These are phyloP conservation scores for Chloromonas sp. DNA, from an alignment of 163 green algal species.

Conservation along the genomic window DNA sequence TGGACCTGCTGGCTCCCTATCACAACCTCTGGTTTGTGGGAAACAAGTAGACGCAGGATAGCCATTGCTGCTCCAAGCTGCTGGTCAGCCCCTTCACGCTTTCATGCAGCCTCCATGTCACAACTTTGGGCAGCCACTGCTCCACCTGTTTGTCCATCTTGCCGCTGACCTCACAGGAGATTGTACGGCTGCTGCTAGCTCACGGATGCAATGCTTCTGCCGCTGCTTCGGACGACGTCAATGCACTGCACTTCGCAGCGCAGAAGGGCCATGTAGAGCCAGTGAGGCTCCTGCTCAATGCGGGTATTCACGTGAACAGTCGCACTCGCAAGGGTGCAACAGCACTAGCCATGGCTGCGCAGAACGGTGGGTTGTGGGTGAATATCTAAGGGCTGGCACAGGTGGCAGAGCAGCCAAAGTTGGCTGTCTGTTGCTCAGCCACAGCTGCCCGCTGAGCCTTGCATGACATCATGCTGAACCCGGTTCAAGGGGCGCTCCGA, in stretches of 20 bases:
- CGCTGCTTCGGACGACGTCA: conserved; percentile 62
- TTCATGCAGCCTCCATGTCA: not conserved
- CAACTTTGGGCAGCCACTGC: no score
- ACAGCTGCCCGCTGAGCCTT: not conserved
- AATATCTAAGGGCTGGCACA: not conserved
- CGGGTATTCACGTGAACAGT: conserved; percentile 30
- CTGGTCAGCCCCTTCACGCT: not conserved
- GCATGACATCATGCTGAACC: not conserved
- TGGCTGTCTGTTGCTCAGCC: not conserved
- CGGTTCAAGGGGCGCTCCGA: no score
- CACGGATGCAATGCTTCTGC: conserved; percentile 29
- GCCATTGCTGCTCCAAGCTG: not conserved
- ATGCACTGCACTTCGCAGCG: conserved; percentile 55
- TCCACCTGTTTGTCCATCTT: no score
- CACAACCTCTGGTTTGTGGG: not conserved
- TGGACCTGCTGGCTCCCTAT: not conserved
- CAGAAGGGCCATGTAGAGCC: conserved; percentile 41
- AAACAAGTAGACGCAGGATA: not conserved
- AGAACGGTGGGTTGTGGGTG: conserved; percentile 2
- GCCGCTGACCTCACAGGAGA: conserved; percentile 27
- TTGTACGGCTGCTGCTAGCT: conserved; percentile 52
- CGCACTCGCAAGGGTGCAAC: conserved; percentile 30
- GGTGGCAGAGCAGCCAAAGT: not conserved
- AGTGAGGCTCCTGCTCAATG: conserved; percentile 28
- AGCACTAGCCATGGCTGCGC: conserved; percentile 23